phyloP scores from a whole-genome alignment of 192 early-diverging fungal genomes.

The Podila epicladia region DNA sequence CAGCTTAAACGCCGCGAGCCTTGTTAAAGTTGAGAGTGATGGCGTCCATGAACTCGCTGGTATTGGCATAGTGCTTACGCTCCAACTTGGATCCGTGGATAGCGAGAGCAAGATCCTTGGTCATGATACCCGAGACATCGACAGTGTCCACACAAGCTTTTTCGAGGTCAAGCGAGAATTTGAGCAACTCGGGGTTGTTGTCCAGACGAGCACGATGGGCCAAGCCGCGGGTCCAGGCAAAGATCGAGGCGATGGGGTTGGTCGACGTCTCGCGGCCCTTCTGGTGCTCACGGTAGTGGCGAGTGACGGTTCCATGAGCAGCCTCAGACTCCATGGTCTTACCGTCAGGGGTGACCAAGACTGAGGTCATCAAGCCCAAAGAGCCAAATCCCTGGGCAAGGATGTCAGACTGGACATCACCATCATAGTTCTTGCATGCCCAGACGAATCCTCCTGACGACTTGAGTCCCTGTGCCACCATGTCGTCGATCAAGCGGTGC shows the following conservation, averaged over 20 bases:
- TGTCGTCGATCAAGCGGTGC: slow-evolving; percentile 97
- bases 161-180: slow-evolving; percentile 86
- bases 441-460: slow-evolving; percentile 92
- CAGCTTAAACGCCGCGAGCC: slow-evolving; percentile 29
- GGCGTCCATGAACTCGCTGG: slow-evolving; percentile 89
- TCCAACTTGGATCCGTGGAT: slow-evolving; percentile 85
- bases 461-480: slow-evolving; percentile 97
- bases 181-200: slow-evolving; percentile 76
- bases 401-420: slow-evolving; percentile 95
- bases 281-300: slow-evolving; percentile 94
- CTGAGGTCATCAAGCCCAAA: slow-evolving; percentile 97
- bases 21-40: slow-evolving; percentile 68
- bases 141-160: slow-evolving; percentile 89
- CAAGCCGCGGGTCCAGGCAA: slow-evolving; percentile 93
- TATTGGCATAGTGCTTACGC: slow-evolving; percentile 88
- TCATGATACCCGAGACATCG: slow-evolving; percentile 85
- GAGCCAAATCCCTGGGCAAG: slow-evolving; percentile 94
- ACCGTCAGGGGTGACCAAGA: slow-evolving; percentile 91
- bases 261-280: slow-evolving; percentile 95
- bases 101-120: slow-evolving; percentile 93
- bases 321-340: slow-evolving; percentile 95
- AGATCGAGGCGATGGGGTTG: slow-evolving; percentile 98
- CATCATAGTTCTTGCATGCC: slow-evolving; percentile 96
- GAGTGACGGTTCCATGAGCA: slow-evolving; percentile 94
- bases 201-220: slow-evolving; percentile 95